Evolutionary conservation across 2,329 filamentous ascomycete genomes (phyloP).

Genomic region (Pseudogymnoascus pannorum): DNA sequence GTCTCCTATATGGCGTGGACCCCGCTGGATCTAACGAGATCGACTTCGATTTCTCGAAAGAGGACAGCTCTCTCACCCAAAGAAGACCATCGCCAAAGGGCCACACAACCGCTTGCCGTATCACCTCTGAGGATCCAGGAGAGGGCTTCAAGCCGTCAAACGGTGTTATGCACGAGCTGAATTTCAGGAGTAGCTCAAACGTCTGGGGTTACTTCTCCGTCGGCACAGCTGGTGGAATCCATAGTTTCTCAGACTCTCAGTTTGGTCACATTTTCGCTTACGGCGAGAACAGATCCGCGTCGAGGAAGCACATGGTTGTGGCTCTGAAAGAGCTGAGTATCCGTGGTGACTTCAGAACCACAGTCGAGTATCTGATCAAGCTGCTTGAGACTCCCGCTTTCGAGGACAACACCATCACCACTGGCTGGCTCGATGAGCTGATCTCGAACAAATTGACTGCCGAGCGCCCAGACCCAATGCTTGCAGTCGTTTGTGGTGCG

Average conservation of each 20-base stretch:
- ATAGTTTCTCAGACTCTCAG: conserved; percentile 98
- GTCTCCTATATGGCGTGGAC: conserved; percentile 91
- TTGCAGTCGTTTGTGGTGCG: conserved; percentile 93
- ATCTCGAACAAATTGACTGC: conserved; percentile 97
- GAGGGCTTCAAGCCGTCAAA: conserved; percentile 99
- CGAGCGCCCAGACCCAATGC: conserved; percentile 84
- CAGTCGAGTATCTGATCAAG: conserved; percentile 98
- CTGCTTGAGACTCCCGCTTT: conserved; percentile 96
- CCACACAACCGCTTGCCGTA: conserved; percentile 96
- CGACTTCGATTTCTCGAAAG: conserved; percentile 91
- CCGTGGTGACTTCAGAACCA: conserved; percentile 97
- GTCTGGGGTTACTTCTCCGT: conserved; percentile 99
- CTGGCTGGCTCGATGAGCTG: conserved; percentile 96
- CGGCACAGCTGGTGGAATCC: conserved; percentile 90
- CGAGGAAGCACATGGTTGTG: conserved; percentile 98
- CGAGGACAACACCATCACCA: conserved; percentile 98
- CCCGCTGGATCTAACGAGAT: conserved; percentile 80
- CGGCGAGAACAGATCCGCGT: conserved; percentile 92
- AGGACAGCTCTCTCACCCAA: conserved; percentile 76
- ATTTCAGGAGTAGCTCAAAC: conserved; percentile 97
- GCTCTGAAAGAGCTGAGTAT: conserved; percentile 98
- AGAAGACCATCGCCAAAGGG: conserved; percentile 88
- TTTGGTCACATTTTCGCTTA: conserved; percentile 99
- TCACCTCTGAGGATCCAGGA: conserved; percentile 96
- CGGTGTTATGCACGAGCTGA: conserved; percentile 97